Base-by-base conservation (phyloP, 139 green algal species). In the Zygnema cylindricum region DNA sequence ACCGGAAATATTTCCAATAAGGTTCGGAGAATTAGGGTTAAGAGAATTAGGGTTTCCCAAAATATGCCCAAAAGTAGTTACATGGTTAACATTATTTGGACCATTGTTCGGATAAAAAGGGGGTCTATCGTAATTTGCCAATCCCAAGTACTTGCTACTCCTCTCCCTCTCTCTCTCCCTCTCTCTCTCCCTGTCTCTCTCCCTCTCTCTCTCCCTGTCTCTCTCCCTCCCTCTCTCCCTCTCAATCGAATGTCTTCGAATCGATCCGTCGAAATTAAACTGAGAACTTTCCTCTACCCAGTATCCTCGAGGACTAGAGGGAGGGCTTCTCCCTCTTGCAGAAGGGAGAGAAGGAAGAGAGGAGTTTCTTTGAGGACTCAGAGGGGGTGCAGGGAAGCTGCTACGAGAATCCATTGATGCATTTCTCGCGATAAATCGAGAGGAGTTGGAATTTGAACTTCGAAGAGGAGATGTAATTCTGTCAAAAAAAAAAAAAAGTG, bases 371-470 rank as follows among this genome's bases (percentile, higher is more conserved):
- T n/a, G n/a, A n/a, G n/a, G n/a, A n/a, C n/a, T n/a, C n/a, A n/a
- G n/a, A n/a, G n/a, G n/a, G n/a, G n/a, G n/a, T n/a, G n/a, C n/a
- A n/a, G n/a, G n/a, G n/a, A n/a, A n/a, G n/a, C n/a, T n/a, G n/a
- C n/a, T n/a, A n/a, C n/a, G n/a, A n/a, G n/a, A n/a, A n/a, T n/a
- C n/a, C n/a, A n/a, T n/a, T n/a, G n/a, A n/a, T n/a, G n/a, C n/a
- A n/a, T n/a, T n/a, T n/a, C n/a, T n/a, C n/a, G n/a, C n/a, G n/a
- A n/a, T n/a, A n/a, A n/a, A n/a, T n/a, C n/a, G n/a, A n/a, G n/a
- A n/a, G n/a, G n/a, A n/a, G n/a, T n/a, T 83, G n/a, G 2, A 49
- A 39, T n/a, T 55, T 83, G 76, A 32, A 32, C 76, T 83, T 23
- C n/a, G 41, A 35, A 35, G 41, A 71, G 76, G 25, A n/a, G n/a